These are phyloP conservation scores for Colletotrichum sp. DNA, from an alignment of 2,329 filamentous ascomycete species.

Conservation along the genomic window DNA sequence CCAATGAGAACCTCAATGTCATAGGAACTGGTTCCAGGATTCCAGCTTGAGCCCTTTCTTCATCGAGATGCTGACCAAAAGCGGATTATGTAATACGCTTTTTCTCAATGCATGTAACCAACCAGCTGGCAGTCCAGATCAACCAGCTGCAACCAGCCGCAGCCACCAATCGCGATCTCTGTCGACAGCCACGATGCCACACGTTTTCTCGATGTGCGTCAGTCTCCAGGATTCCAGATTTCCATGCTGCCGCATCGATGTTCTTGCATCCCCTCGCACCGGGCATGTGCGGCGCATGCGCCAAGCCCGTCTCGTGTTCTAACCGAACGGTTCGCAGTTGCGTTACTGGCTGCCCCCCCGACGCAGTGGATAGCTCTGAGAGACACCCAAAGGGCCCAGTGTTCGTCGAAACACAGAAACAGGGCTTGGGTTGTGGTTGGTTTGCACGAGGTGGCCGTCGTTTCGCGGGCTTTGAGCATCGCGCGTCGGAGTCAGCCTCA, in stretches of 20 bases:
- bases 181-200: background rate
- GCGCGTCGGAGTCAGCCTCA: background rate
- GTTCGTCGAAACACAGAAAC: background rate
- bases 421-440: background rate
- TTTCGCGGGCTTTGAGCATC: background rate
- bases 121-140: background rate
- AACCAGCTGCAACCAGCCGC: background rate
- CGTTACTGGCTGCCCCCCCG: background rate
- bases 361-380: background rate
- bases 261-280: background rate
- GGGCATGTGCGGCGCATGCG: background rate
- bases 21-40: background rate
- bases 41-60: background rate
- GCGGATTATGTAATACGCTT: background rate
- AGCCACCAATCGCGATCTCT: background rate
- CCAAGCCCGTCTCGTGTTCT: background rate
- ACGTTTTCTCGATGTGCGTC: slow-evolving; percentile 5
- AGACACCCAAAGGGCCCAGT: background rate
- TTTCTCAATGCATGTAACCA: background rate
- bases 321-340: background rate
- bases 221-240: background rate
- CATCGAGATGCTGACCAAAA: background rate
- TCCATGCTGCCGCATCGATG: background rate
- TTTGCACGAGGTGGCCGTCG: background rate
- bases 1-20: background rate